Conservation (phyloP, 495 filamentous ascomycete species). For the Aspergillus ostianus region DNA sequence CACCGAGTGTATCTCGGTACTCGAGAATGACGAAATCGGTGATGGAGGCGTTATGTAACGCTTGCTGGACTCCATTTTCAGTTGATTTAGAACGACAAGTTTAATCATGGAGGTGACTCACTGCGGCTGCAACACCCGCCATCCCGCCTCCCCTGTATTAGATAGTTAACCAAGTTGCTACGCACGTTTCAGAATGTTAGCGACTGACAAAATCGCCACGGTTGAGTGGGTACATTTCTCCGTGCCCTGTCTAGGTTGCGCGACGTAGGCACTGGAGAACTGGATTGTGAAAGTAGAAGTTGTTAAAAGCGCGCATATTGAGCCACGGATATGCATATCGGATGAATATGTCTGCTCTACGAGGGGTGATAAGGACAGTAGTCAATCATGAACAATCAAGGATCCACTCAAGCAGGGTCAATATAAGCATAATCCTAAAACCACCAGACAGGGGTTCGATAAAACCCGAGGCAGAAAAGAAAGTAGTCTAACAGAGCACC, state of each 20-base stretch:
- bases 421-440: background rate
- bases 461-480: background rate
- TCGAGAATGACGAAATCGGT: conserved; percentile 71
- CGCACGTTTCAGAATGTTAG: background rate
- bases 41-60: conserved; percentile 61
- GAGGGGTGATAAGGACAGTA: background rate
- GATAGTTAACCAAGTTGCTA: conserved; percentile 12
- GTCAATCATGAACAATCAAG: background rate
- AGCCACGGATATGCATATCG: conserved; percentile 2
- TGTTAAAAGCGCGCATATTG: background rate
- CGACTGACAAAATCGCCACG: conserved; percentile 24
- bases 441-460: no score
- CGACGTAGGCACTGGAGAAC: conserved; percentile 6
- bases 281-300: background rate
- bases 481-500: no score
- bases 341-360: background rate
- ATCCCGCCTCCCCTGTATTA: conserved; percentile 40
- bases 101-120: conserved; percentile 24
- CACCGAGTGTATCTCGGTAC: conserved; percentile 61
- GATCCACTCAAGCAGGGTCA: background rate
- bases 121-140: conserved; percentile 70
- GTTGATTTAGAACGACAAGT: background rate
- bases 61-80: conserved; percentile 45
- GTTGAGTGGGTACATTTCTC: conserved; percentile 13
- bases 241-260: conserved; percentile 1